Evolutionary conservation across 2,329 filamentous ascomycete species (phyloP), one percentile per base, ranked within the genome.

Genomic region (Aspergillus awamori): DNA sequence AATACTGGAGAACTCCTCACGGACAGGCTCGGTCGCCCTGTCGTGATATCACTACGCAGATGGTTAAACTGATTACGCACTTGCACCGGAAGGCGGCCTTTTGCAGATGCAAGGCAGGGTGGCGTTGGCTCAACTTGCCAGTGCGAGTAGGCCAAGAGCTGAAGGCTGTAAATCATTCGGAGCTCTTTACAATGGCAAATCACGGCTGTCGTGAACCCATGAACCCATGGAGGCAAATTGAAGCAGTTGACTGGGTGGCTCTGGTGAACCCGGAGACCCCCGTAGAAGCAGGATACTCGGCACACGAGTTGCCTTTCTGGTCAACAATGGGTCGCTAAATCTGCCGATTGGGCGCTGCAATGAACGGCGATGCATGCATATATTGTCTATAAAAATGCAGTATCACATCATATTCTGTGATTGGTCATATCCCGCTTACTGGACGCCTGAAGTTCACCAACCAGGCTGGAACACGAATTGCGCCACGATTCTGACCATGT

Each of bases 361-460:
- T 33, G 47, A n/a, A 30, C 24, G 28, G 28, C 47, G 28, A 20
- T 51, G 47, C 47, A 51, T 51, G 47, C 47, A 51, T 51, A 51
- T 51, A 51, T 51, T 51, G 47, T 49, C 47, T 51, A 51, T 51
- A 51, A 30, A 51, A 30, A 28, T 51, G 47, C 26, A 30, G 24
- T 28, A 51, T 51, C 47, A 51, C 47, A 51, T 51, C 47, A 51
- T 30, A 33, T 20, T 28, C 47, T 22, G 26, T 51, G 47, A 51
- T 51, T 33, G 24, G 47, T 51, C 47, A 51, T n/a, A 51, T 51
- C n/a, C 28, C 28, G 47, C 47, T 45, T 17, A 15, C 24, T 51
- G 47, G 47, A 51, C 47, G 47, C 47, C 47, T 51, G 26, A 49
- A 36, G 47, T 6, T 30, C 26, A 33, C 47, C 47, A 51, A 51